phyloP scores from a whole-genome alignment of 2,329 filamentous ascomycete genomes.

The Aspergillus carbonarius region DNA sequence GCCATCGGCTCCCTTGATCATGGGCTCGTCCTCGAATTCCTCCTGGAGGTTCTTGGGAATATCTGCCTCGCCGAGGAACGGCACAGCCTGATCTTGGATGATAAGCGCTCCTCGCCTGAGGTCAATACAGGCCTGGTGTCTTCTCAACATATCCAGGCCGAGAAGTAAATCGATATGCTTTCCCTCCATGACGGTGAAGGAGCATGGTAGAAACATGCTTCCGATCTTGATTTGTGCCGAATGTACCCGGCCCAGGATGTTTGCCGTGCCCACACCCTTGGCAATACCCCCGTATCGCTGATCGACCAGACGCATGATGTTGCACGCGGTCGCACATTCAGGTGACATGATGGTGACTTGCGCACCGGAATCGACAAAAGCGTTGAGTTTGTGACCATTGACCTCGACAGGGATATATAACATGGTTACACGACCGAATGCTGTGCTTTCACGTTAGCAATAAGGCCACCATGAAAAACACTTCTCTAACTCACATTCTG shows the following conservation, averaged over 20 bases:
- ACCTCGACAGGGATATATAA: slow-evolving; percentile 95
- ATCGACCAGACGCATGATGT: slow-evolving; percentile 95
- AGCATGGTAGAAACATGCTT: slow-evolving; percentile 80
- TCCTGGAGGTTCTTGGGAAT: slow-evolving; percentile 80
- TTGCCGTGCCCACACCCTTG: slow-evolving; percentile 88
- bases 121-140: slow-evolving; percentile 91
- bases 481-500: slow-evolving; percentile 68
- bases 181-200: slow-evolving; percentile 99
- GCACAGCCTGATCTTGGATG: slow-evolving; percentile 83
- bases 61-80: slow-evolving; percentile 88
- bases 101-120: slow-evolving; percentile 79
- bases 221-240: slow-evolving; percentile 94
- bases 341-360: slow-evolving; percentile 99
- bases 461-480: not conserved
- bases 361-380: slow-evolving; percentile 93
- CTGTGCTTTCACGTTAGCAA: slow-evolving; percentile 46
- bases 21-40: slow-evolving; percentile 75
- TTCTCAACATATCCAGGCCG: slow-evolving; percentile 93
- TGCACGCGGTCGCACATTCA: slow-evolving; percentile 82
- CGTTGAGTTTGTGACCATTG: slow-evolving; percentile 88
- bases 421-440: slow-evolving; percentile 93
- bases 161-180: slow-evolving; percentile 93
- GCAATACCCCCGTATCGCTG: slow-evolving; percentile 88
- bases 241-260: slow-evolving; percentile 92
- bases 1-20: slow-evolving; percentile 80